Conservation (phyloP, 2,329 filamentous ascomycete species). For the Penicillium sp. region DNA sequence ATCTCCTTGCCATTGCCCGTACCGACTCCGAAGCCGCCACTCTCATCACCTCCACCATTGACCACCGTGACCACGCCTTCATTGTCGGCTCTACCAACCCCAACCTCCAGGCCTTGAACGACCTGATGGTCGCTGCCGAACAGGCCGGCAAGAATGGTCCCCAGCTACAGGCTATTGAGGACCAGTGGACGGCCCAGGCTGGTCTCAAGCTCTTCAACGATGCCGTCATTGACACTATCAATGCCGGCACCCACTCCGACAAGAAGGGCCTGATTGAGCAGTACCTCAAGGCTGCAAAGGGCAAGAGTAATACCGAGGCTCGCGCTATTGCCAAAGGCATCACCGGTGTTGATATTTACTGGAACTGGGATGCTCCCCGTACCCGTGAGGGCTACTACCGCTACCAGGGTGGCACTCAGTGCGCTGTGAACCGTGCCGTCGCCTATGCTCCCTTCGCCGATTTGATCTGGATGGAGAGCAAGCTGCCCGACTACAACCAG, state of each 20-base stretch:
- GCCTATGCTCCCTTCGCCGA: slow-evolving; percentile 93
- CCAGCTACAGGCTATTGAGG: slow-evolving; percentile 87
- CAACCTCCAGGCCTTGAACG: slow-evolving; percentile 77
- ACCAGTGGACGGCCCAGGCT: slow-evolving; percentile 79
- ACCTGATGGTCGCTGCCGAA: slow-evolving; percentile 89
- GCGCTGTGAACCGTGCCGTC: slow-evolving; percentile 84
- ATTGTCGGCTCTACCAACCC: slow-evolving; percentile 89
- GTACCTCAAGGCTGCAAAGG: slow-evolving; percentile 70
- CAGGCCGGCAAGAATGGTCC: slow-evolving; percentile 76
- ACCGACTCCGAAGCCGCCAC: slow-evolving; percentile 98
- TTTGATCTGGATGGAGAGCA: slow-evolving; percentile 99
- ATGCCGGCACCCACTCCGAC: slow-evolving; percentile 64
- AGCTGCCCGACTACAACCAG: slow-evolving; percentile 87
- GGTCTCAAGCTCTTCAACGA: slow-evolving; percentile 87
- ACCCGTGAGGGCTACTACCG: slow-evolving; percentile 96
- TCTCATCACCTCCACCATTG: slow-evolving; percentile 94
- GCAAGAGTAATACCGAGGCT: slow-evolving; percentile 84
- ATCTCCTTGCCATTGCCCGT: slow-evolving; percentile 87
- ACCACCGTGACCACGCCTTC: slow-evolving; percentile 92
- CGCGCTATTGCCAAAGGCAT: slow-evolving; percentile 76
- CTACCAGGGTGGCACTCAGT: slow-evolving; percentile 87
- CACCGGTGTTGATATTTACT: slow-evolving; percentile 80
- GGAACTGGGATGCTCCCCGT: slow-evolving; percentile 92
- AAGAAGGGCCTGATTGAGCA: slow-evolving; percentile 69
- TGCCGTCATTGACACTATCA: slow-evolving; percentile 81